Conservation (phyloP, 164 flowering plant species). For the Vitis cinerea region DNA sequence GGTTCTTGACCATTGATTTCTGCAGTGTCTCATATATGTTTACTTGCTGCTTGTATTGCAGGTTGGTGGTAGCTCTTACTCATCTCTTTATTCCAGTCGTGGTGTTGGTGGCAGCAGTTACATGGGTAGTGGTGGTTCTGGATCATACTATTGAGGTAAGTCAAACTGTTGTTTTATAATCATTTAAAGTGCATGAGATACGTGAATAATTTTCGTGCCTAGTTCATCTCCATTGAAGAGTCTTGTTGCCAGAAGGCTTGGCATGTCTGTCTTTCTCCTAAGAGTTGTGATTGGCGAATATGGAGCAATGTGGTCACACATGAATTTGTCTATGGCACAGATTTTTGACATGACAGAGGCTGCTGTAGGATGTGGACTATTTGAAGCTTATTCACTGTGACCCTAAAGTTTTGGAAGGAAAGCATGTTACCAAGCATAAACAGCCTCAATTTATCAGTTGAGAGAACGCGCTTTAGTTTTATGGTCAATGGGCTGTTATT, state of each 20-base stretch:
- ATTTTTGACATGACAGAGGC: constrained; percentile 41
- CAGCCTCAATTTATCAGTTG: constrained; percentile 9
- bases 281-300: constrained; percentile 27
- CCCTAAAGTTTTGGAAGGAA: constrained; percentile 27
- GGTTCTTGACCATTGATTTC: background rate
- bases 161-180: background rate
- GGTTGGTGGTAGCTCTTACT: constrained; percentile 86
- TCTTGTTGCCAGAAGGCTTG: constrained; percentile 13
- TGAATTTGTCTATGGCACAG: constrained; percentile 60
- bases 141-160: constrained; percentile 86
- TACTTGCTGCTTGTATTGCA: constrained; percentile 21
- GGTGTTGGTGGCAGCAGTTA: constrained; percentile 70
- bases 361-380: constrained; percentile 55
- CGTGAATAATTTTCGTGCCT: background rate
- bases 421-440: constrained; percentile 9
- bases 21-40: background rate
- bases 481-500: constrained; percentile 3
- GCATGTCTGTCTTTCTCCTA: constrained; percentile 9
- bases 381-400: constrained; percentile 34
- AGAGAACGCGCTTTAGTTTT: background rate
- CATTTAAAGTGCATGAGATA: background rate
- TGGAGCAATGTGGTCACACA: constrained; percentile 46
- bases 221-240: constrained; percentile 2
- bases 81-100: constrained; percentile 81
- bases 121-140: constrained; percentile 66